These are phyloP conservation scores for Suillus clintonianus DNA, from an alignment of 768 basidiomycete genomes.

Conservation along the genomic window DNA sequence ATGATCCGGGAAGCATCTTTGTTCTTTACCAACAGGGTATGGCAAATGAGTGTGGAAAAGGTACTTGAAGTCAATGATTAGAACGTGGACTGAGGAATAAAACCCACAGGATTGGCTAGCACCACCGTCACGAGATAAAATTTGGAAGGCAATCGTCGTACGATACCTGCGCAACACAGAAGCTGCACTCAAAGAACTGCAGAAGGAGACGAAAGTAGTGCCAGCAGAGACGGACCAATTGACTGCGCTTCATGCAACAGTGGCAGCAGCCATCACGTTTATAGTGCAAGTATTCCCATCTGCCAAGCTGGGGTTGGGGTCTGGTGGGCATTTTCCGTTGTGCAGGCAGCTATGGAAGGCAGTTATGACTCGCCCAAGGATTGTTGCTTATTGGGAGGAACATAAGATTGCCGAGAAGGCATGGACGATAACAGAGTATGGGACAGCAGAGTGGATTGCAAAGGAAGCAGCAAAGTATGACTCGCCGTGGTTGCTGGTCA, in stretches of 20 bases:
- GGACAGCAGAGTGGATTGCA: conserved; percentile 23
- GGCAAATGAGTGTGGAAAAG: conserved; percentile 9
- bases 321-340: conserved; percentile 17
- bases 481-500: background rate
- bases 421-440: conserved; percentile 16
- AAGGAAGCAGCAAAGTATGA: conserved; percentile 11
- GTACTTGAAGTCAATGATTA: conserved; percentile 5
- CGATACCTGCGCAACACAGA: conserved; percentile 25
- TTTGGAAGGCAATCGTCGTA: conserved; percentile 17
- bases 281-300: conserved; percentile 24
- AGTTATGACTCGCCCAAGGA: conserved; percentile 13
- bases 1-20: conserved; percentile 28
- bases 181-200: conserved; percentile 15
- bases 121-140: conserved; percentile 20
- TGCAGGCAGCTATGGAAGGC: conserved; percentile 25
- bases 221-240: conserved; percentile 13
- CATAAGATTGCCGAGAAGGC: conserved; percentile 11
- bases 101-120: conserved; percentile 18
- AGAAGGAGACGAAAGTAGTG: conserved; percentile 11
- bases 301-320: conserved; percentile 8
- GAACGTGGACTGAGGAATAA: background rate
- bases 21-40: conserved; percentile 17
- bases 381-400: conserved; percentile 18
- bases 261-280: conserved; percentile 20
- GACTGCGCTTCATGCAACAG: conserved; percentile 15